Evolutionary conservation across 139 green algal species (phyloP), one percentile per base, ranked within the genome.

Genomic region (Asterochloris sp.): DNA sequence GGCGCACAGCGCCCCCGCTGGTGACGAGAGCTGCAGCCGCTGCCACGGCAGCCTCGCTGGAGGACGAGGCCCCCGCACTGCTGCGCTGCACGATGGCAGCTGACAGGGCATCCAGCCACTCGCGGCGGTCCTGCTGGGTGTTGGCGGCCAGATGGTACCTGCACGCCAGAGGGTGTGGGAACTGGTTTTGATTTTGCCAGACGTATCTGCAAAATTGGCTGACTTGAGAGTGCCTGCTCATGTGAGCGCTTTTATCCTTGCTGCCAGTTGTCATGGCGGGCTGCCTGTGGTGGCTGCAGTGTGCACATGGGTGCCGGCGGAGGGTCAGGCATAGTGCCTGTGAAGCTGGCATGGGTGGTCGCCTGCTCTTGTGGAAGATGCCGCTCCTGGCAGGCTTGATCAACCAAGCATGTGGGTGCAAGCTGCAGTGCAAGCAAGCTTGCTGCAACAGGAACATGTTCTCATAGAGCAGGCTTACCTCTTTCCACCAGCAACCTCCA

Each of bases 131-230:
- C 28, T 62, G 26, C 19, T 73, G 66, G 63, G 79, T 69, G 29
- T 76, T 28, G 29, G 66, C 79, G 64, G 79, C 79, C 24, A 74
- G 69, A 10, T 83, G 79, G 14, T 24, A 60, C 76, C 76, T 80
- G 38, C 73, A 77, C 13, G 38, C 12, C 4, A 76, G 29, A 26
- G 38, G 23, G 12, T 47, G 38, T 54, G 38, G n/a, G n/a, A n/a
- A n/a, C n/a, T n/a, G n/a, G n/a, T n/a, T n/a, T n/a, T n/a, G n/a
- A n/a, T 54, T 10, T 54, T 6, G 4, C 38, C 38, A 54, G 6
- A 54, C 4, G 6, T 54, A 54, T 54, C 6, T 54, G 38, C 38
- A 54, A 16, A 76, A 21, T 60, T 75, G 69, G 23, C 38, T 26
- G 68, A 28, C 0, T 28, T 21, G 29, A 21, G 69, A 24, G 23